These are phyloP conservation scores for Omphalea diandra DNA, from an alignment of 441 rosid species.

Conservation along the genomic window DNA sequence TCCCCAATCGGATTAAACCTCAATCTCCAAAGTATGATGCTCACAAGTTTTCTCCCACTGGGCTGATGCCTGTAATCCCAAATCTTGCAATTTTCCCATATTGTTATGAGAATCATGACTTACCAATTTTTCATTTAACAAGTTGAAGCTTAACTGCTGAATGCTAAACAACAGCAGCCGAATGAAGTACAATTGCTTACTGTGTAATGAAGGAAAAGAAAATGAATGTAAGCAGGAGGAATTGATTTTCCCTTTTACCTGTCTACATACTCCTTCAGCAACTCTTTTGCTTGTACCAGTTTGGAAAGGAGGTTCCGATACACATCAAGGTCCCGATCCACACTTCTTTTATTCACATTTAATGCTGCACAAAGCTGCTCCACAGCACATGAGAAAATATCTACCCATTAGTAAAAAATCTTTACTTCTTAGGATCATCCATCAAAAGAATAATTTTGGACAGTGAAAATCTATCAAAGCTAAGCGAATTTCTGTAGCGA, in stretches of 20 bases:
- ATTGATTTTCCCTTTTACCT: constrained; percentile 47
- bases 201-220: neutral
- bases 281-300: constrained; percentile 95
- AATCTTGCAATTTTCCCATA: neutral
- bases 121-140: neutral
- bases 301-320: constrained; percentile 91
- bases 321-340: constrained; percentile 96
- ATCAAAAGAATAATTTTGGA: neutral
- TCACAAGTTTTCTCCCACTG: neutral
- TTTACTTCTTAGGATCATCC: neutral
- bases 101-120: neutral
- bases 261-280: constrained; percentile 86
- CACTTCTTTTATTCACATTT: constrained; percentile 80
- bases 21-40: neutral
- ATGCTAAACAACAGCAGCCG: neutral
- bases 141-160: neutral
- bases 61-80: neutral
- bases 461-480: constrained; percentile 11
- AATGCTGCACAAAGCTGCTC: constrained; percentile 89
- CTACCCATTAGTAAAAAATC: constrained; percentile 14
- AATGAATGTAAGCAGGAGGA: neutral
- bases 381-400: constrained; percentile 24
- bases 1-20: neutral
- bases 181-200: neutral
- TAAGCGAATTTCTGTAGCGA: neutral